A percentile compares a stretch with the other conserved stretches of the same genome.
phyloP scores from a whole-genome alignment of 2,329 filamentous ascomycete species.

The Nigrospora sphaerica region DNA sequence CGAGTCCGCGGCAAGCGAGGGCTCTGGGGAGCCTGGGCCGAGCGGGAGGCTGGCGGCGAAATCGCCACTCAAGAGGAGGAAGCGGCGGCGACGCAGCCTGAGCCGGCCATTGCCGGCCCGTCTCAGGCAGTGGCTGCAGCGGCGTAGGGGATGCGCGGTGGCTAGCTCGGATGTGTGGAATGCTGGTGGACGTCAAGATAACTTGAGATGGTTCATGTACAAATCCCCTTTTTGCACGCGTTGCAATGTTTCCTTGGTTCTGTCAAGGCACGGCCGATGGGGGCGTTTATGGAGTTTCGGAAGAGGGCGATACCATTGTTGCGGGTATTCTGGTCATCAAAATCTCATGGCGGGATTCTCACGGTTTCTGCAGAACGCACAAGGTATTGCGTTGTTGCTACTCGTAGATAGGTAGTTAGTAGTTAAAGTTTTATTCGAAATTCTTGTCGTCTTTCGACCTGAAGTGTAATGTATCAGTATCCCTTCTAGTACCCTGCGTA shows the following conservation, averaged over 20 bases:
- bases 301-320: slow-evolving; percentile 24
- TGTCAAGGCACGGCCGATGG: slow-evolving; percentile 15
- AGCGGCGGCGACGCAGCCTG: slow-evolving; percentile 25
- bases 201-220: slow-evolving; percentile 21
- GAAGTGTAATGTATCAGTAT: too few species aligned
- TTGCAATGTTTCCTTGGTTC: slow-evolving; percentile 13
- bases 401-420: too few species aligned
- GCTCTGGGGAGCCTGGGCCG: slow-evolving; percentile 97
- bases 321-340: slow-evolving; percentile 20
- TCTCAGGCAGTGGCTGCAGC: slow-evolving; percentile 21
- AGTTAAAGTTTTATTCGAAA: too few species aligned
- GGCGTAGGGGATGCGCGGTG: slow-evolving; percentile 11
- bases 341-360: slow-evolving; percentile 12
- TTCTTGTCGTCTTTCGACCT: too few species aligned
- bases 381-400: slow-evolving; percentile 4
- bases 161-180: not conserved
- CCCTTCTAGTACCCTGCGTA: too few species aligned
- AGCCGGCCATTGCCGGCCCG: slow-evolving; percentile 23
- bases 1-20: slow-evolving; percentile 84
- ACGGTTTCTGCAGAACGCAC: slow-evolving; percentile 1
- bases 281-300: slow-evolving; percentile 21
- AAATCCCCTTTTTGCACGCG: slow-evolving; percentile 18
- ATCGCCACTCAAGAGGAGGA: slow-evolving; percentile 44
- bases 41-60: slow-evolving; percentile 61
- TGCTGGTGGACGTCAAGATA: too few species aligned